A percentile compares a stretch with the other conserved stretches of the same genome.
Evolutionary conservation across 176 grass and related monocot species (phyloP).

Genomic region (Avena atlantica): DNA sequence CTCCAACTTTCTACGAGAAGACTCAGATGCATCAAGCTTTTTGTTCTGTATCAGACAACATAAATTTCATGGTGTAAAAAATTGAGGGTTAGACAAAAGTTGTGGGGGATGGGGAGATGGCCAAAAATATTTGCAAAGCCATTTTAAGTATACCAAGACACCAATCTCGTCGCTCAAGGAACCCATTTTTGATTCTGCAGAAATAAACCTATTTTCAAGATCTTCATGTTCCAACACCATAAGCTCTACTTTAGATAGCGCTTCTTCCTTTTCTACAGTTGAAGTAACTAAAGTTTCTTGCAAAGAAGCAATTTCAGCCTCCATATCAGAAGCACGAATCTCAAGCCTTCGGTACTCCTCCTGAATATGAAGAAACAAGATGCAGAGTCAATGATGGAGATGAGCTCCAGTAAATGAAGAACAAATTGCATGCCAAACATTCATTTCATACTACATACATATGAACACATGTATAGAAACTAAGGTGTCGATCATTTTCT

Average conservation of each 20-base stretch:
- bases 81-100: conserved; percentile 5
- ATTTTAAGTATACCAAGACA: conserved; percentile 60
- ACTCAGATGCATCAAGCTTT: conserved; percentile 64
- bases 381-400: conserved; percentile 11
- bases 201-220: conserved; percentile 60
- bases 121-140: conserved; percentile 29
- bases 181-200: conserved; percentile 56
- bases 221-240: conserved; percentile 60
- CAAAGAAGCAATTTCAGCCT: conserved; percentile 69
- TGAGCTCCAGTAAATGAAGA: conserved; percentile 29
- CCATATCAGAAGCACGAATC: conserved; percentile 66
- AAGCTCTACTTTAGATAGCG: conserved; percentile 62
- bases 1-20: conserved; percentile 53
- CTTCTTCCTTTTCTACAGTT: conserved; percentile 77
- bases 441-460: conserved; percentile 12
- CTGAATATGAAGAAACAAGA: conserved; percentile 55
- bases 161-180: conserved; percentile 62
- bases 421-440: conserved; percentile 12
- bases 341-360: conserved; percentile 84
- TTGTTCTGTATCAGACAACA: conserved; percentile 52
- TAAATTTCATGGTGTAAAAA: conserved; percentile 15
- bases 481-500: neutral
- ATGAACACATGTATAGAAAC: conserved; percentile 1
- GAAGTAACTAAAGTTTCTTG: conserved; percentile 65
- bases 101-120: neutral